Base-by-base conservation (phyloP, 305 asterid species). In the Coffea humblotiana region DNA sequence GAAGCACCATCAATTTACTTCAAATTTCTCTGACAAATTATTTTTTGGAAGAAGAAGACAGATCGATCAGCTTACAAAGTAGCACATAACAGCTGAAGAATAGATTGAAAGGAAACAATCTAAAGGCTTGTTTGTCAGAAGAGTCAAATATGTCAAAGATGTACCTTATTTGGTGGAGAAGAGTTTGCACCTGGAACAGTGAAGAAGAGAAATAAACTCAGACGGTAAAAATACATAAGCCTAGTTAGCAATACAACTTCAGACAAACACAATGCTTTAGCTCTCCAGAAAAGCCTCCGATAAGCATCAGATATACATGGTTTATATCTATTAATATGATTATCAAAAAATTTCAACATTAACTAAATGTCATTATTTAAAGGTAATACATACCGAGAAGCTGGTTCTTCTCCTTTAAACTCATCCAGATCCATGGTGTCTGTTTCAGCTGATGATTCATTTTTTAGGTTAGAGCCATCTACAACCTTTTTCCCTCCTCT, bases 401-500 rank as follows among this genome's bases (percentile, higher is more conserved):
- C 45, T 51, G 82, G 72, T 80, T 80, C 79, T 83, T 89, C 78
- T 82, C 87, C 77, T 78, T 88, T 27, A 77, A 77, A 74, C 56
- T 78, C 80, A 82, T 86, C 90, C 83, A 89, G 81, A 73, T 88
- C 92, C 91, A 91, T 83, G 79, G 89, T 84, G 84, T 88, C 88
- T 47, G 97, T 94, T 71, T 91, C 97, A 75, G 97, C 94, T 19
- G 97, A 91, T n/a, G 94, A 89, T 71, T 89, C 97, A 74, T 88
- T 88, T 83, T 70, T 87, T 74, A 77, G 35, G 77, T 85, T 82
- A 75, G 45, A 83, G 81, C 85, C 85, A 72, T 73, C 76, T 78
- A 76, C 80, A 74, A 60, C 82, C 80, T 76, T 78, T 83, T 80
- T 88, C 61, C 84, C 88, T 82, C 84, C 90, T 51, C 84, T 81